A percentile compares a stretch with the other conserved stretches of the same genome.
Evolutionary conservation across 441 rosid species (phyloP).

Genomic region (Lepidium campestre): DNA sequence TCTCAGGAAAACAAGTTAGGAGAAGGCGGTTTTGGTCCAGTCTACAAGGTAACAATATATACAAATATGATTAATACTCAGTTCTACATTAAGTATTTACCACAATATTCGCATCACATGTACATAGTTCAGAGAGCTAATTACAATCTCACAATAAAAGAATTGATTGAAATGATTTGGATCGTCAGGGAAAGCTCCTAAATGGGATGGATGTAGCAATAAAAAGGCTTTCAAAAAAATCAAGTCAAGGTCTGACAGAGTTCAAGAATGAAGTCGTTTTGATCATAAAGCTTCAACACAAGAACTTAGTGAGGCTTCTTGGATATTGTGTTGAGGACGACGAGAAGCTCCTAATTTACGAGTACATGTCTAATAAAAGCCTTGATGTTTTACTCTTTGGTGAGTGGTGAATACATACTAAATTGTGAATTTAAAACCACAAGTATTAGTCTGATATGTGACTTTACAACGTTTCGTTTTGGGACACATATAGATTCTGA

Average conservation of each 20-base stretch:
- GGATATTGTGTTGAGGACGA: not conserved
- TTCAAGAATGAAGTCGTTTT: constrained; percentile 48
- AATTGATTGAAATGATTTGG: not conserved
- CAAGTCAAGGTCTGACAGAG: constrained; percentile 50
- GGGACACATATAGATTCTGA: not conserved
- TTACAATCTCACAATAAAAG: not conserved
- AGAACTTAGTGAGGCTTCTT: constrained; percentile 47
- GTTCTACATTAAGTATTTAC: not conserved
- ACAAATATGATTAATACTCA: not conserved
- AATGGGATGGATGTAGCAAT: constrained; percentile 42
- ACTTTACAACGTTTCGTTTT: not conserved
- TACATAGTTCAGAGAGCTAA: not conserved
- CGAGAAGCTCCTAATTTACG: not conserved
- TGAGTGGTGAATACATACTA: not conserved
- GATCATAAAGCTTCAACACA: constrained; percentile 51
- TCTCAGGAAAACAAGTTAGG: not conserved
- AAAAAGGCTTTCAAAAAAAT: constrained; percentile 47
- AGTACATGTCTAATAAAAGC: not conserved
- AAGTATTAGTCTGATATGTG: not conserved
- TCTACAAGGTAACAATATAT: not conserved
- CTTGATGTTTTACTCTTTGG: not conserved
- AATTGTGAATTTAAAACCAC: not conserved
- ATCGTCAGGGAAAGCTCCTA: constrained; percentile 35
- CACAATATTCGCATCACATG: not conserved
- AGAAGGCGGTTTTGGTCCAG: constrained; percentile 1